Conservation (phyloP, 2,329 filamentous ascomycete species). For the Arthrobotrys conoides region DNA sequence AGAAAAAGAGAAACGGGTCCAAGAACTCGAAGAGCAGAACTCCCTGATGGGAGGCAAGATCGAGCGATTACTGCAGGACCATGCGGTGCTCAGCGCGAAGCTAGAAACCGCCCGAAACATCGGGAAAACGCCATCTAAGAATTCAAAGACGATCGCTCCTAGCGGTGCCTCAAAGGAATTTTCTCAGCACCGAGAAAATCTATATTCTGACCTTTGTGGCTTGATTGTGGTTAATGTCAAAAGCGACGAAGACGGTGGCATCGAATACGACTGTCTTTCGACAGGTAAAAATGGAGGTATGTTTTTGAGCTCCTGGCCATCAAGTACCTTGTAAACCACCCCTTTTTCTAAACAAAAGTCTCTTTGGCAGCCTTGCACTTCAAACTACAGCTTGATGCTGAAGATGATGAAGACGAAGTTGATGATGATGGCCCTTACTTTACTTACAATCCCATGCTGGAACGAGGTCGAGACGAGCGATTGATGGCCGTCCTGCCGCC, state of each 20-base stretch:
- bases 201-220: conserved; percentile 57
- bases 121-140: conserved; percentile 30
- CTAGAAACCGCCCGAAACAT: conserved; percentile 56
- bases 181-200: conserved; percentile 56
- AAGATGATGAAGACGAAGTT: conserved; percentile 38
- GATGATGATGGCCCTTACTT: conserved; percentile 55
- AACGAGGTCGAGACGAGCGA: conserved; percentile 51
- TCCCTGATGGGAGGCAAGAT: conserved; percentile 55
- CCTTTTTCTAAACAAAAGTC: not conserved
- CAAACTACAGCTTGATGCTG: conserved; percentile 56
- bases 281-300: conserved; percentile 58
- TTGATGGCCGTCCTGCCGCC: conserved; percentile 47
- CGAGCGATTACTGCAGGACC: conserved; percentile 50
- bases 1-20: conserved; percentile 41
- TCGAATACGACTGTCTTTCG: conserved; percentile 58
- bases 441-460: conserved; percentile 57
- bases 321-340: not conserved
- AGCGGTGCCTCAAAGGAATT: conserved; percentile 38
- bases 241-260: conserved; percentile 54
- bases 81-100: conserved; percentile 53
- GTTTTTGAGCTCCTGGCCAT: not conserved
- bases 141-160: conserved; percentile 19
- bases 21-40: conserved; percentile 47
- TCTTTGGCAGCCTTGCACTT: conserved; percentile 46
- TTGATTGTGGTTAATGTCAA: conserved; percentile 56